These are phyloP conservation scores for Colletotrichum australisinense DNA, from an alignment of 2,329 filamentous ascomycete species.

Conservation along the genomic window DNA sequence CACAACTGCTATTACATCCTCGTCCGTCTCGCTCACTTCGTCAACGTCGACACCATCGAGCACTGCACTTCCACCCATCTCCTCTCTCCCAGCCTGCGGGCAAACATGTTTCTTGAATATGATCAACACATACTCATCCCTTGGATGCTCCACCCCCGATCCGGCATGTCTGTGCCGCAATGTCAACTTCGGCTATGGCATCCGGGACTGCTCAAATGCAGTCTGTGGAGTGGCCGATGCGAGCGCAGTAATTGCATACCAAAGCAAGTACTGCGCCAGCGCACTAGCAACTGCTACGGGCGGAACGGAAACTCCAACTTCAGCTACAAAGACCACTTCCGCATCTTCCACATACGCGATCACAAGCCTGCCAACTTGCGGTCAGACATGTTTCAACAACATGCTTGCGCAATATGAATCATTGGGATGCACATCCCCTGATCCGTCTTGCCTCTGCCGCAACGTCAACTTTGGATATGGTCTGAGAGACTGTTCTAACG, in stretches of 20 bases:
- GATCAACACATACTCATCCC: slow-evolving; percentile 15
- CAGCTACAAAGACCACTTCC: background rate
- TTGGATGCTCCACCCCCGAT: slow-evolving; percentile 23
- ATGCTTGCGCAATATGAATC: background rate
- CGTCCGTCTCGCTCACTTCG: slow-evolving; percentile 7
- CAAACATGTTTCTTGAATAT: too few relatives aligned
- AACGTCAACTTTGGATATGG: slow-evolving; percentile 10
- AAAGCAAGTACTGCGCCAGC: slow-evolving; percentile 13
- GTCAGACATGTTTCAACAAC: background rate
- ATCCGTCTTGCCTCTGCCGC: slow-evolving; percentile 11
- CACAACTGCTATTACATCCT: slow-evolving; percentile 13
- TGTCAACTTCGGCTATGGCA: slow-evolving; percentile 33
- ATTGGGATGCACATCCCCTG: slow-evolving; percentile 3
- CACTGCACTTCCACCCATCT: background rate
- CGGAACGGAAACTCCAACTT: background rate
- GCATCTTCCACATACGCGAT: too few relatives aligned
- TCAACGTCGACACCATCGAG: background rate
- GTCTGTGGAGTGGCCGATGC: background rate
- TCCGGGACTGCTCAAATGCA: slow-evolving; percentile 31
- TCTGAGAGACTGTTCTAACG: slow-evolving; percentile 11
- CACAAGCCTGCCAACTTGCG: background rate
- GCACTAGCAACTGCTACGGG: slow-evolving; percentile 18
- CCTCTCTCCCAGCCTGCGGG: too few relatives aligned
- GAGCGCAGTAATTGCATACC: slow-evolving; percentile 31
- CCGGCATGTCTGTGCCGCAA: slow-evolving; percentile 32